A percentile compares a stretch with the other conserved stretches of the same genome.
These are phyloP conservation scores for Stylosanthes scabra DNA, from an alignment of 331 rosid species.

Conservation along the genomic window DNA sequence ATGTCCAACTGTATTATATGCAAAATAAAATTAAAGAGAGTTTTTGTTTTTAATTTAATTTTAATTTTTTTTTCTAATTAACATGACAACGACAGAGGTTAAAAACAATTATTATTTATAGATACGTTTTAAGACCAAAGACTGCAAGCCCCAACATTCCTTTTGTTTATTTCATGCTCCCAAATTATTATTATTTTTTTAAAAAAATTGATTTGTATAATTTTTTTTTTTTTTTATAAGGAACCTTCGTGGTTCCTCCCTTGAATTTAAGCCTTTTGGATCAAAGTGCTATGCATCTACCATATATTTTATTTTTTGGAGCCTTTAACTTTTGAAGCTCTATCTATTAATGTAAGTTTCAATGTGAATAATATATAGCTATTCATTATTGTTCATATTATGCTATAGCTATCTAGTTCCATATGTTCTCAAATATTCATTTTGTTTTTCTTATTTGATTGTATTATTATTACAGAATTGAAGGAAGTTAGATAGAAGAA, in stretches of 20 bases:
- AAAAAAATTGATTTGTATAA: constrained; percentile 12
- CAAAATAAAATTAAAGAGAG: constrained; percentile 56
- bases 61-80: constrained; percentile 24
- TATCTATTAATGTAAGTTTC: constrained; percentile 39
- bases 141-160: constrained; percentile 49
- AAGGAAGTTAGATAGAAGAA: no score
- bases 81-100: constrained; percentile 46
- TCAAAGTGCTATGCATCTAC: constrained; percentile 40
- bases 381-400: not conserved
- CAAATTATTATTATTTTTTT: constrained; percentile 42
- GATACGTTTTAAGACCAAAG: constrained; percentile 39
- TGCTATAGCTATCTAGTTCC: no score
- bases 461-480: not conserved
- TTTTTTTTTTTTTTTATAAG: constrained; percentile 11
- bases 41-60: no score
- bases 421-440: constrained; percentile 4
- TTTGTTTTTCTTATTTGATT: constrained; percentile 25
- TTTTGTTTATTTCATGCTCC: constrained; percentile 46
- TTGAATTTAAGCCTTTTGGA: constrained; percentile 39
- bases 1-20: constrained; percentile 59
- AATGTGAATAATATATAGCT: not conserved
- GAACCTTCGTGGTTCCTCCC: constrained; percentile 57
- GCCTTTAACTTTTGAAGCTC: constrained; percentile 38
- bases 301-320: constrained; percentile 27
- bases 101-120: constrained; percentile 38